phyloP scores from a whole-genome alignment of 2,329 filamentous ascomycete genomes.

The Cladobotryum protrusum region DNA sequence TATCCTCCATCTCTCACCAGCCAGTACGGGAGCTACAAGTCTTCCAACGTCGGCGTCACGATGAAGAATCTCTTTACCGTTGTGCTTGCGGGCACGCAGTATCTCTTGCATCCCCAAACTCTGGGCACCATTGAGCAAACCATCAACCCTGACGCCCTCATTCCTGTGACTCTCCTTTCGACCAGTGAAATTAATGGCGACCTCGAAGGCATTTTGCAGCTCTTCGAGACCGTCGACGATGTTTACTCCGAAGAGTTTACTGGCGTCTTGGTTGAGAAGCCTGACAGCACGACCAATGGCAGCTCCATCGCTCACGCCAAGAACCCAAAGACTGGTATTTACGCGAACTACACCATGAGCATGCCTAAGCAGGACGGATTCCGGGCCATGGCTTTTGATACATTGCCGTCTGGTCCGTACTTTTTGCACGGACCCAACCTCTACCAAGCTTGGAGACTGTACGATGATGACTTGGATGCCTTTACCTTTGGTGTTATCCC shows the following conservation, averaged over 20 bases:
- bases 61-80: conserved; percentile 31
- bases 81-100: conserved; percentile 31
- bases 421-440: conserved; percentile 36
- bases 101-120: conserved; percentile 34
- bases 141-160: conserved; percentile 34
- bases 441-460: conserved; percentile 36
- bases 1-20: neutral
- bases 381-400: conserved; percentile 15
- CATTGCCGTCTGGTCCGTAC: conserved; percentile 35
- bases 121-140: conserved; percentile 36
- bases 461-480: conserved; percentile 31
- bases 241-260: conserved; percentile 35
- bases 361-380: conserved; percentile 4
- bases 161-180: conserved; percentile 35
- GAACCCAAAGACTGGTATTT: conserved; percentile 3
- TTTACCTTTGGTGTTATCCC: conserved; percentile 34
- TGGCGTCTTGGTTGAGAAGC: conserved; percentile 34
- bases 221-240: conserved; percentile 31
- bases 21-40: neutral
- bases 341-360: conserved; percentile 18
- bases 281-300: conserved; percentile 14
- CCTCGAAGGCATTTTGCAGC: conserved; percentile 27
- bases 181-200: conserved; percentile 32
- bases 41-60: neutral
- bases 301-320: conserved; percentile 1